These are phyloP conservation scores for Euphorbia peplus DNA, from an alignment of 345 rosid genomes.

Conservation along the genomic window DNA sequence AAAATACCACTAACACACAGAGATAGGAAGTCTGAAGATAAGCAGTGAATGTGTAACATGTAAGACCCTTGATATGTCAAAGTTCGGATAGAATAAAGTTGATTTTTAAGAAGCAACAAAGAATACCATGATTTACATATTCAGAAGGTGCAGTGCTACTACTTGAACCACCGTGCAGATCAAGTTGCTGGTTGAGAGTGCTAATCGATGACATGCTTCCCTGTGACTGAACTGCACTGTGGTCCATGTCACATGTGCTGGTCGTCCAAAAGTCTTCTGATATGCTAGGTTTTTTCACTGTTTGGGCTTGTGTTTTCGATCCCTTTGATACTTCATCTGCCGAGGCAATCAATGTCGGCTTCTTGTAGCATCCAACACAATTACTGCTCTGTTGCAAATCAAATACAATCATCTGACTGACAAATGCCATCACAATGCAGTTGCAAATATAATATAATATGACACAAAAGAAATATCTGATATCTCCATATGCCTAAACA, in stretches of 20 bases:
- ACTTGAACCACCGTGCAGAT: slow-evolving; percentile 25
- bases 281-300: slow-evolving; percentile 23
- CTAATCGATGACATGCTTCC: slow-evolving; percentile 33
- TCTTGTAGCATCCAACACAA: slow-evolving; percentile 28
- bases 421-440: slow-evolving; percentile 9
- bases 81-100: neutral
- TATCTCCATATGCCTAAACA: slow-evolving; percentile 5
- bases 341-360: slow-evolving; percentile 18
- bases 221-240: slow-evolving; percentile 33
- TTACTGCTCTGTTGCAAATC: slow-evolving; percentile 82
- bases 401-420: slow-evolving; percentile 28
- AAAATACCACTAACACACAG: neutral
- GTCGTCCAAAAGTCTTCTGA: slow-evolving; percentile 31
- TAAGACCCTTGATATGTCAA: neutral
- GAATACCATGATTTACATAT: slow-evolving; percentile 70
- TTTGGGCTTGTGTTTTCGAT: neutral
- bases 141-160: slow-evolving; percentile 42
- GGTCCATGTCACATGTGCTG: slow-evolving; percentile 34
- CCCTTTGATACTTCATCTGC: slow-evolving; percentile 14
- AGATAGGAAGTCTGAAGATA: neutral
- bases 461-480: neutral
- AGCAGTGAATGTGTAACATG: neutral
- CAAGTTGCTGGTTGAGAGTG: slow-evolving; percentile 23
- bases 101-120: slow-evolving; percentile 12
- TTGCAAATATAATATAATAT: neutral